Conservation (phyloP, 2,329 filamentous ascomycete species). For the Malbranchea cinnamomea region DNA sequence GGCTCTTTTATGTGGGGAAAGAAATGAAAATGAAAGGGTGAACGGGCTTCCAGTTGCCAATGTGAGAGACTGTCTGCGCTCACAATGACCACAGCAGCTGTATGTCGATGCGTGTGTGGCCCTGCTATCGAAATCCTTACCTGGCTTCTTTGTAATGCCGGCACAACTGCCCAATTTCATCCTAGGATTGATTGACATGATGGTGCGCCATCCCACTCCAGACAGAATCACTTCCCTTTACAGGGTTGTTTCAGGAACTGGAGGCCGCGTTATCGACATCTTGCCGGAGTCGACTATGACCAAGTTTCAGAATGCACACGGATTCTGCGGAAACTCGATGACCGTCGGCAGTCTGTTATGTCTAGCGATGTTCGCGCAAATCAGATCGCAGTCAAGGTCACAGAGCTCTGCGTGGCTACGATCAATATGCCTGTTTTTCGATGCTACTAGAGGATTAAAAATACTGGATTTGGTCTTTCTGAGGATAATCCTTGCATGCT, state of each 20-base stretch:
- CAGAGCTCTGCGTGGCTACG: conserved; percentile 17
- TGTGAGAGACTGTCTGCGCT: not conserved
- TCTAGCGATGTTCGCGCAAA: conserved; percentile 24
- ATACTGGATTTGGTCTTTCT: conserved; percentile 28
- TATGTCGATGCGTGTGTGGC: conserved; percentile 18
- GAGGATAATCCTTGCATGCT: conserved; percentile 25
- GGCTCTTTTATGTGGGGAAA: conserved; percentile 15
- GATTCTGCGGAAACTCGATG: conserved; percentile 23
- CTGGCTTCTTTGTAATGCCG: conserved; percentile 16
- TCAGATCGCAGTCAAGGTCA: conserved; percentile 12
- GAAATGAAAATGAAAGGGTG: not conserved
- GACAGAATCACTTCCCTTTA: conserved; percentile 22
- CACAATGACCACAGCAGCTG: conserved; percentile 11
- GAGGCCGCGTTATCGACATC: conserved; percentile 15
- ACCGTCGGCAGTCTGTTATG: conserved; percentile 28
- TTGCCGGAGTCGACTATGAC: conserved; percentile 21
- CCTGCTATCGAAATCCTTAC: conserved; percentile 22
- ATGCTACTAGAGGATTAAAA: conserved; percentile 23
- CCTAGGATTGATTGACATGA: conserved; percentile 15
- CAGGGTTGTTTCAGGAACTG: conserved; percentile 18
- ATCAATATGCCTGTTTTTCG: conserved; percentile 25
- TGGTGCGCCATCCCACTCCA: conserved; percentile 17
- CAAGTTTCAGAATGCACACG: conserved; percentile 24
- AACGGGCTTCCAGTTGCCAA: not conserved
- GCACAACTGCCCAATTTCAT: conserved; percentile 21